Evolutionary conservation across 805 yeast genomes (phyloP).

Genomic region (Scheffersomyces coipomensis): DNA sequence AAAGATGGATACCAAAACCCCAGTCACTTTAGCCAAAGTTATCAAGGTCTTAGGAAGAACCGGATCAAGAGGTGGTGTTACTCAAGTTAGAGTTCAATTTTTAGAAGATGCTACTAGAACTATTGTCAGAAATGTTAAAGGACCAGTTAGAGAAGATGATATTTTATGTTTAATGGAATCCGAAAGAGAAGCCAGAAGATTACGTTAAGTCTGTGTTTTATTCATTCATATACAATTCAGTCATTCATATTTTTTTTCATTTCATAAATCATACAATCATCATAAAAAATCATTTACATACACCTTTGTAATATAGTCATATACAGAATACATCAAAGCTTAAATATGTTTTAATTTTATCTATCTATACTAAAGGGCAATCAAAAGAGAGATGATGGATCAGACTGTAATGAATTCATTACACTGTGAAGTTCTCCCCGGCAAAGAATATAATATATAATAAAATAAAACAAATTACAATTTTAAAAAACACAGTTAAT

Average conservation of each 20-base stretch:
- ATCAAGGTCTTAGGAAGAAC: slow-evolving; percentile 99
- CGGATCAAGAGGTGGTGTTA: slow-evolving; percentile 98
- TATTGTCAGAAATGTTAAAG: slow-evolving; percentile 50
- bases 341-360: no score
- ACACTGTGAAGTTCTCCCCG: no score
- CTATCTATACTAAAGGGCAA: no score
- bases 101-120: slow-evolving; percentile 48
- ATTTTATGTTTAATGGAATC: slow-evolving; percentile 99
- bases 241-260: not conserved
- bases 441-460: no score
- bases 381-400: no score
- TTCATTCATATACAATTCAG: no score
- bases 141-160: slow-evolving; percentile 65
- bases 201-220: slow-evolving; percentile 17
- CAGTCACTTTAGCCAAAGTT: slow-evolving; percentile 99
- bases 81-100: slow-evolving; percentile 51
- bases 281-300: not conserved
- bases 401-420: no score
- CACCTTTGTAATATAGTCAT: no score
- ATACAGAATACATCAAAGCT: no score
- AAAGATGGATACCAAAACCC: slow-evolving; percentile 49
- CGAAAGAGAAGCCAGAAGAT: slow-evolving; percentile 97
- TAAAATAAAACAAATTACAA: no score
- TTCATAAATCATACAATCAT: not conserved
- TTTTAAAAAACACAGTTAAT: no score